Evolutionary conservation across 441 rosid species (phyloP).

Genomic region (Pelargonium myrrhifolium): DNA sequence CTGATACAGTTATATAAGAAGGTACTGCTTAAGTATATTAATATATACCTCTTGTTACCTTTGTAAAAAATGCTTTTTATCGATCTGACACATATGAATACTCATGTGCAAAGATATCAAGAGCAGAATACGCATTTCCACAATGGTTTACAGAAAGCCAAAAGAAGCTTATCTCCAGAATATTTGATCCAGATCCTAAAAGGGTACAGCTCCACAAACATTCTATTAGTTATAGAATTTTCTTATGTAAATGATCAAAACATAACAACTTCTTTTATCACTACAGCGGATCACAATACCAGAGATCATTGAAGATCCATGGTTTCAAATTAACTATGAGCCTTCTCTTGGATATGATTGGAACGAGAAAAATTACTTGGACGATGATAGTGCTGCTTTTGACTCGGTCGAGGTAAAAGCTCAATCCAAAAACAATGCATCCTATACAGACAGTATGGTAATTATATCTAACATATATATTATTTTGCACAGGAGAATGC

Average conservation of each 20-base stretch:
- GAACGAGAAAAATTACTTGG: conserved; percentile 32
- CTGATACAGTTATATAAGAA: conserved; percentile 56
- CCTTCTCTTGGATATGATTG: conserved; percentile 43
- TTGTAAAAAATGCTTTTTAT: background rate
- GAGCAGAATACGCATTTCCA: conserved; percentile 63
- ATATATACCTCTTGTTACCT: background rate
- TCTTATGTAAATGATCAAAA: background rate
- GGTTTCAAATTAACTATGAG: conserved; percentile 59
- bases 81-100: background rate
- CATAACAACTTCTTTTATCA: conserved; percentile 5
- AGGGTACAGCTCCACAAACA: conserved; percentile 33
- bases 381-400: conserved; percentile 51
- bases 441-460: background rate
- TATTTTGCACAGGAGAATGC: conserved; percentile 38
- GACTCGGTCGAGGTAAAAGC: conserved; percentile 51
- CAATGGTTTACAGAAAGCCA: conserved; percentile 51
- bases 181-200: conserved; percentile 61
- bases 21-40: conserved; percentile 28
- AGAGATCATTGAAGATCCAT: conserved; percentile 59
- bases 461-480: background rate
- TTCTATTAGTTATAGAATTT: background rate
- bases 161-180: conserved; percentile 59
- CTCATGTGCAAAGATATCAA: conserved; percentile 42
- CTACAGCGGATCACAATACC: conserved; percentile 58
- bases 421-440: background rate